A percentile compares a stretch with the other conserved stretches of the same genome.
Evolutionary conservation across 352 stramenopile genomes (phyloP).

Genomic region (Globisporangium nodosum): DNA sequence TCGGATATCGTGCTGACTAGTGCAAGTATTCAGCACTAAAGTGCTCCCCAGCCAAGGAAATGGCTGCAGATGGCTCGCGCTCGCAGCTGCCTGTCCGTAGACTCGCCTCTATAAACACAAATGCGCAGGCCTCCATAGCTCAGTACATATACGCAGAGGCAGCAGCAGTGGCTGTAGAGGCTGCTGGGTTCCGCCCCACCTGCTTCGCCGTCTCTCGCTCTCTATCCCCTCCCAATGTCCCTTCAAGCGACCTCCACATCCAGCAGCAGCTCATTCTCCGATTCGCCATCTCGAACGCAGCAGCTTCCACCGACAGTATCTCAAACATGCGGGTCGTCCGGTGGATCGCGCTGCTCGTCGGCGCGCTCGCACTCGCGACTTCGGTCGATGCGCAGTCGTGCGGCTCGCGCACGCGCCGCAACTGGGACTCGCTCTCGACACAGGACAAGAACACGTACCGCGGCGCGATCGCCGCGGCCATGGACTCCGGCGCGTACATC

Average conservation of each 20-base stretch:
- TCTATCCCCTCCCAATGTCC: not conserved
- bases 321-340: not conserved
- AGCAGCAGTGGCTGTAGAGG: not conserved
- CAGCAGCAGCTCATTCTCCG: conserved; percentile 1
- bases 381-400: conserved; percentile 4
- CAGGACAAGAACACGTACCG: conserved; percentile 16
- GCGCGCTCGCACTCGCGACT: not conserved
- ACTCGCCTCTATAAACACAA: not conserved
- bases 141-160: too few species aligned
- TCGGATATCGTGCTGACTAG: not conserved
- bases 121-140: too few species aligned
- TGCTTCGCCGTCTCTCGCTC: not conserved
- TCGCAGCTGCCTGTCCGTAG: not conserved
- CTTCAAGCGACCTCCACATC: not conserved
- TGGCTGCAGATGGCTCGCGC: not conserved
- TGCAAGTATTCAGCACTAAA: not conserved
- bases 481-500: conserved; percentile 24
- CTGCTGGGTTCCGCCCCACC: not conserved
- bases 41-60: not conserved
- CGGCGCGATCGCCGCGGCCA: conserved; percentile 14
- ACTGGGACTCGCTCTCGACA: conserved; percentile 17
- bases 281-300: not conserved
- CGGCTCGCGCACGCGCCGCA: conserved; percentile 13
- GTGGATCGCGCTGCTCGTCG: conserved; percentile 1
- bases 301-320: not conserved